phyloP scores from a whole-genome alignment of 2,329 filamentous ascomycete genomes.

The Colletotrichum trifolii region DNA sequence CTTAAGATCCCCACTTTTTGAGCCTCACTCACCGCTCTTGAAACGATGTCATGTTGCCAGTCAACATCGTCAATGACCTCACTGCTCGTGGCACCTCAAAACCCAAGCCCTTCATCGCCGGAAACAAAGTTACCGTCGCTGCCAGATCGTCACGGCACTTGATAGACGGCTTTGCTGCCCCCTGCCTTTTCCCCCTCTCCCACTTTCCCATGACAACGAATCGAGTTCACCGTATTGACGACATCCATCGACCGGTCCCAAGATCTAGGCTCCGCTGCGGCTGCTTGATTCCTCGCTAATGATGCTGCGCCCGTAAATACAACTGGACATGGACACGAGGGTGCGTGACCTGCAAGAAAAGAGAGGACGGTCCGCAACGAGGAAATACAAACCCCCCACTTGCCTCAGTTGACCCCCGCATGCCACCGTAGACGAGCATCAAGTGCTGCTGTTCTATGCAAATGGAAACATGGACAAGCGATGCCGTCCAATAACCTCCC shows the following conservation, averaged over 20 bases:
- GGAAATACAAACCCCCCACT: not conserved
- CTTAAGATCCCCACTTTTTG: not conserved
- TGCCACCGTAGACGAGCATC: conserved; percentile 14
- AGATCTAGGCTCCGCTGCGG: conserved; percentile 29
- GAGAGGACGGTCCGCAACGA: not conserved
- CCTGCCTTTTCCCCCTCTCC: too few relatives aligned
- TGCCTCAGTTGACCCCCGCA: conserved; percentile 1
- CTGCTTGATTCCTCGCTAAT: conserved; percentile 14
- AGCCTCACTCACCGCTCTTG: conserved; percentile 26
- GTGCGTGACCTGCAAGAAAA: not conserved
- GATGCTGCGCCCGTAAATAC: conserved; percentile 12
- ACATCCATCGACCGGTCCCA: conserved; percentile 10
- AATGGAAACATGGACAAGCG: not conserved
- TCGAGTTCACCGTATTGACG: not conserved
- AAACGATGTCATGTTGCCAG: conserved; percentile 2
- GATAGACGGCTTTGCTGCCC: not conserved
- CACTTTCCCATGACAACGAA: too few relatives aligned
- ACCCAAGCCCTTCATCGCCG: not conserved
- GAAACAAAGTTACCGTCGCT: not conserved
- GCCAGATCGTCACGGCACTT: conserved; percentile 7
- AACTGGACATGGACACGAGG: conserved; percentile 9
- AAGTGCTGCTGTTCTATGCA: not conserved
- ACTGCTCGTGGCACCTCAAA: not conserved
- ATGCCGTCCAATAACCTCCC: conserved; percentile 16
- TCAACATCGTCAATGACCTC: conserved; percentile 2